phyloP scores from a whole-genome alignment of 768 basidiomycete genomes.

The Russula brevipes region DNA sequence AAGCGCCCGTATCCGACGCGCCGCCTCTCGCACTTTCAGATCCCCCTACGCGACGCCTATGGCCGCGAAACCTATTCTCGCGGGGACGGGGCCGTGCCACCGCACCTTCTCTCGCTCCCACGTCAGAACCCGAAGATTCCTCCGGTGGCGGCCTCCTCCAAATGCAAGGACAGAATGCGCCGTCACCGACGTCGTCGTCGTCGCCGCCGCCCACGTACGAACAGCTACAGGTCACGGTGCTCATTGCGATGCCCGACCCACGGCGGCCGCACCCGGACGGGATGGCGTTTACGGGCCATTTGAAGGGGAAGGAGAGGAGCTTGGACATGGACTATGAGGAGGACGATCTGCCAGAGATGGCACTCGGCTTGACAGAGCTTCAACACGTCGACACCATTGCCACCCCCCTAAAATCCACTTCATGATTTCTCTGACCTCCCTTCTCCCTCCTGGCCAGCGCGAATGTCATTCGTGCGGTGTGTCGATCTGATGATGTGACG shows the following conservation, averaged over 20 bases:
- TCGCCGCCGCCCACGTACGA: neutral
- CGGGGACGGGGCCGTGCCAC: neutral
- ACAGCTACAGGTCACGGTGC: constrained; percentile 46
- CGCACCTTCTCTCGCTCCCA: neutral
- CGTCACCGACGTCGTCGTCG: neutral
- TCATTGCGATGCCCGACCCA: constrained; percentile 53
- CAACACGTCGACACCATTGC: constrained; percentile 22
- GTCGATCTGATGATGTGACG: neutral
- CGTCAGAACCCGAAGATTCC: neutral
- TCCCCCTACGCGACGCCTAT: neutral
- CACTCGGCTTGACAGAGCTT: constrained; percentile 44
- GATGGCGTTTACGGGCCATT: neutral
- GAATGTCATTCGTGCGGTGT: neutral
- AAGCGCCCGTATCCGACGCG: neutral
- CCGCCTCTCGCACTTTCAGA: neutral
- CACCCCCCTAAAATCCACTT: neutral
- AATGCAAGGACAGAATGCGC: neutral
- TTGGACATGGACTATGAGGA: constrained; percentile 27
- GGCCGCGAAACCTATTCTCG: constrained; percentile 14
- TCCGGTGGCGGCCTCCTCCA: neutral
- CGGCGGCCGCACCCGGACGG: constrained; percentile 23
- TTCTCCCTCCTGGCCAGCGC: neutral
- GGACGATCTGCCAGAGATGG: constrained; percentile 44
- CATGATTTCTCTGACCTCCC: neutral
- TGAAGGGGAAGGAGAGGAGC: constrained; percentile 29